Evolutionary conservation across 768 basidiomycete genomes (phyloP).

Genomic region (Lactarius evosmus): DNA sequence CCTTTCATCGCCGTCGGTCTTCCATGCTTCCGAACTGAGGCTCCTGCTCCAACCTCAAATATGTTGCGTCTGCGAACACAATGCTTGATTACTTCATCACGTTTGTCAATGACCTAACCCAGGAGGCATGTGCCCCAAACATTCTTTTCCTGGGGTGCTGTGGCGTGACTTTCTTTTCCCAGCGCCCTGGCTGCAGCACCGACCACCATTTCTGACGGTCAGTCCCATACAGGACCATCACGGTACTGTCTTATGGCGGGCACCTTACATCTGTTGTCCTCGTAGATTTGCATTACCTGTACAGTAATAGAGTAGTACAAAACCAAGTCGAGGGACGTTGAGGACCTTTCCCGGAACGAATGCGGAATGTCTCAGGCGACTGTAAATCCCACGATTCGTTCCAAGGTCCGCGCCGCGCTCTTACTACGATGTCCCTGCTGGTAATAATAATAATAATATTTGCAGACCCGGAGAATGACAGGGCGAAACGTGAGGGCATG

Average conservation of each 20-base stretch:
- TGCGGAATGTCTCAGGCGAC: background rate
- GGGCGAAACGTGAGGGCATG: background rate
- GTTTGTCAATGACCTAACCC: constrained; percentile 56
- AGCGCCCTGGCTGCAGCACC: constrained; percentile 49
- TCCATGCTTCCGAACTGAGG: constrained; percentile 48
- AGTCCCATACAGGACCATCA: background rate
- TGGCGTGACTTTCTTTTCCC: background rate
- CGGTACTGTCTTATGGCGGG: background rate
- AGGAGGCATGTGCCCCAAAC: constrained; percentile 40
- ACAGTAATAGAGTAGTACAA: background rate
- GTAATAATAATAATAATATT: too few species aligned
- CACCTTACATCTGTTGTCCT: background rate
- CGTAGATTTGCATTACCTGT: background rate
- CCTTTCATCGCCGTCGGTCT: constrained; percentile 35
- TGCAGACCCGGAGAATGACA: background rate
- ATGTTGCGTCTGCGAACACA: constrained; percentile 47
- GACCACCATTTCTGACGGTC: background rate
- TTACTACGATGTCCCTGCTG: background rate
- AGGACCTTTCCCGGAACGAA: background rate
- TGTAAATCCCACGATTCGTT: background rate
- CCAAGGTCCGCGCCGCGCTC: background rate
- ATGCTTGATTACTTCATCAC: constrained; percentile 54
- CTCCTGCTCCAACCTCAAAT: constrained; percentile 40
- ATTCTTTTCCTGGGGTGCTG: background rate
- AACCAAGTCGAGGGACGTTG: background rate